Base-by-base conservation (phyloP, 192 early-diverging fungal genomes). In the Podila verticillata region DNA sequence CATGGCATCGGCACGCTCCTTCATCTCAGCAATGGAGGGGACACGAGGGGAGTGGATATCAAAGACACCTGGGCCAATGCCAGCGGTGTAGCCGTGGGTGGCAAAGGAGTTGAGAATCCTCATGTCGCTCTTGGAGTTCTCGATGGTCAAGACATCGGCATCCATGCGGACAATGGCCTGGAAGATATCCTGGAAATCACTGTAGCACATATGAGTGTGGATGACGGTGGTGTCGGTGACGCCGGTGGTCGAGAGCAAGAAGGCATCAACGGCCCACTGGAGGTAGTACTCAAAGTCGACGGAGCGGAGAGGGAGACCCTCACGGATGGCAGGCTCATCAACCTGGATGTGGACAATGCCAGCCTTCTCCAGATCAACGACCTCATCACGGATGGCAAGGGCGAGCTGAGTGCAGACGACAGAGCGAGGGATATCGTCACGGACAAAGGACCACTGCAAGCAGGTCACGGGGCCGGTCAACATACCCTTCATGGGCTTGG, bases 41-140 rank as follows among this genome's bases (percentile, higher is more conserved):
- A 99, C 95, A 87, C 98, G 95, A 51, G 96, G 96, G 73, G 96
- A 96, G 92, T 99, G 98, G 75, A 99, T 98, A 84, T 99, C 98
- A 86, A 96, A 99, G 57, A 98, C 88, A 82, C 98, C 98, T 57
- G 98, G 98, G 32, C 97, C 98, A 51, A 98, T 94, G 67, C 92
- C 96, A 61, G 95, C 95, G 20, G 89, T 83, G 86, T 99, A 99
- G 32, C 87, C 90, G 73, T 93, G 89, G 54, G 83, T 75, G 69
- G 94, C 92, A 81, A 99, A 97, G 56, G 94, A 94, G 58, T 87
- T 75, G 15, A 99, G 88, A 49, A 99, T 93, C 89, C 98, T 98
- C 81, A 95, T 89, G 84, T 99, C 97, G 44, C 95, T 97, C 87
- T 97, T 97, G 78, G 95, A 94, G 89, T 96, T 97, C 84, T 99